phyloP scores from a whole-genome alignment of 2,329 filamentous ascomycete genomes.

The Fusarium sp. region DNA sequence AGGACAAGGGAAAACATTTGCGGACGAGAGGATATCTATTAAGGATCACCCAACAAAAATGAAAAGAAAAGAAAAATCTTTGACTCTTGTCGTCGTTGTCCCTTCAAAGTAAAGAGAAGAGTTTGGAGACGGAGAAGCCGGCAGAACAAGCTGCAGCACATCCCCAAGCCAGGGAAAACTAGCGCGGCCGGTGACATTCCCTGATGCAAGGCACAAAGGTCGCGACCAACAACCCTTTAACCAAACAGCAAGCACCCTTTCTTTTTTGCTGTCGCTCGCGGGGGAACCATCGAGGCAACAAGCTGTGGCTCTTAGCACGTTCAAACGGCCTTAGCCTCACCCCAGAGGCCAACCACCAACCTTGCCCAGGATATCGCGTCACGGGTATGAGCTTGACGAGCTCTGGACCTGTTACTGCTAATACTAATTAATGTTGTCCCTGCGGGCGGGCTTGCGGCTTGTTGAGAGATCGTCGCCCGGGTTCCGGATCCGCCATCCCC shows the following conservation, averaged over 20 bases:
- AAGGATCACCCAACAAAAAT: conserved; percentile 3
- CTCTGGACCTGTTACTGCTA: neutral
- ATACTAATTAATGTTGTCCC: neutral
- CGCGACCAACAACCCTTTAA: conserved; percentile 2
- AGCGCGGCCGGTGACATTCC: conserved; percentile 19
- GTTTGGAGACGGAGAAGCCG: conserved; percentile 20
- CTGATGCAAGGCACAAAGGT: conserved; percentile 34
- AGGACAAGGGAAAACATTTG: neutral
- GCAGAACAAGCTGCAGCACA: conserved; percentile 3
- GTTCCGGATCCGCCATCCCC: conserved; percentile 16
- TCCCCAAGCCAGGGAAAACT: neutral
- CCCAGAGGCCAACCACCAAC: neutral
- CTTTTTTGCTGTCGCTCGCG: neutral
- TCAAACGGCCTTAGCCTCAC: neutral
- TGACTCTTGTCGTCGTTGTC: neutral
- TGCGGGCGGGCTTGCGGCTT: neutral
- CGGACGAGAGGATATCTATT: conserved; percentile 7
- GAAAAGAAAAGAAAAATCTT: neutral
- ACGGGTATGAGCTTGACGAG: conserved; percentile 6
- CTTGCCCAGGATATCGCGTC: neutral
- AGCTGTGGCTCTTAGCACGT: neutral
- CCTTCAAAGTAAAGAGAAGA: neutral
- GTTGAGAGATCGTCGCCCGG: conserved; percentile 25
- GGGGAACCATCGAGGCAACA: neutral
- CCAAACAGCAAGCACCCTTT: conserved; percentile 1